These are phyloP conservation scores for Sporothrix inflata DNA, from an alignment of 2,329 filamentous ascomycete species.

Conservation along the genomic window DNA sequence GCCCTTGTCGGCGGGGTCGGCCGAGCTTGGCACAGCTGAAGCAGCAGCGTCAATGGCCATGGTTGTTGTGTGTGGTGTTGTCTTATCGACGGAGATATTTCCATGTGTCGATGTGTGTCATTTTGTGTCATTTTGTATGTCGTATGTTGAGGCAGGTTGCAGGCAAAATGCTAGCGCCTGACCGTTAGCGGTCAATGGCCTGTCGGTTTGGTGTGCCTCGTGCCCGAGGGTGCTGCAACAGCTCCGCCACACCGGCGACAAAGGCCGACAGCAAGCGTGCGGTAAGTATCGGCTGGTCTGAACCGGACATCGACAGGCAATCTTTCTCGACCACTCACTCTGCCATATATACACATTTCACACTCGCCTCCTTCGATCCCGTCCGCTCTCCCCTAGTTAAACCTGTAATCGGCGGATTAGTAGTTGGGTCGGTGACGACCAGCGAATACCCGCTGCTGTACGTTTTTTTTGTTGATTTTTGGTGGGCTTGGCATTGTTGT, in stretches of 20 bases:
- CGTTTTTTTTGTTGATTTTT: background rate
- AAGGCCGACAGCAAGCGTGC: background rate
- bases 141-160: background rate
- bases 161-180: background rate
- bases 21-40: background rate
- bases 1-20: background rate
- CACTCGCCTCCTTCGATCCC: too few relatives aligned
- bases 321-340: too few relatives aligned
- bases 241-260: background rate
- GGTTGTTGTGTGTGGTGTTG: background rate
- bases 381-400: too few relatives aligned
- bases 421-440: background rate
- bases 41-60: conserved; percentile 16
- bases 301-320: too few relatives aligned
- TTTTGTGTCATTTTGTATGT: background rate
- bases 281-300: background rate
- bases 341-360: too few relatives aligned
- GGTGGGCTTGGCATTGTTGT: background rate
- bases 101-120: background rate
- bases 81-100: background rate
- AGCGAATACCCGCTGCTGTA: background rate
- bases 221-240: background rate
- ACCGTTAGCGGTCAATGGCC: background rate
- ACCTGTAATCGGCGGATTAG: too few relatives aligned
- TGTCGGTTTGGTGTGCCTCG: background rate